Evolutionary conservation across 306 rosid species (phyloP), one percentile per base, ranked within the genome.

Genomic region (Ormosia emarginata): DNA sequence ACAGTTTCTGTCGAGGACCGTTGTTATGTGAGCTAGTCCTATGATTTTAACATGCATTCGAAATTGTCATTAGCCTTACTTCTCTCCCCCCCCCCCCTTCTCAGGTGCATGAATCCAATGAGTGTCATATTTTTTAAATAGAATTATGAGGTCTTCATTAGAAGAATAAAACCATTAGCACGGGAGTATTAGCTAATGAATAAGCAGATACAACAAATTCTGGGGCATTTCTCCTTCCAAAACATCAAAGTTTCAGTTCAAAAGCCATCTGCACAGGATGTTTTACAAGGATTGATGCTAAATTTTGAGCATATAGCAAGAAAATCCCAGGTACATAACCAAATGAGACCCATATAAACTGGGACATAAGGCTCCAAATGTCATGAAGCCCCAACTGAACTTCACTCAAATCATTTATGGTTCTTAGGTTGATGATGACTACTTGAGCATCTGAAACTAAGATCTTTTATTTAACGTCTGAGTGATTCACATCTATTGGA

Each of bases 371-470:
- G 41, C 52, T 47, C 34, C 13, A 50, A 77, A 65, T 37, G 40
- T 36, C 65, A 37, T 17, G 37, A 75, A 77, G 50, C 18, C 33
- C 40, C 63, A 62, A 77, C 34, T 46, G 52, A 65, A 44, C 81
- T 77, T 77, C 74, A 49, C 65, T n/a, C 15, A 8, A 64, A 49
- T 77, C 62, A 77, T 77, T 63, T 77, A 18, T 32, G 33, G 55
- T 78, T 65, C 71, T 52, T 39, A 37, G 66, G 41, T 43, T 69
- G 52, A 57, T 8, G 49, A 68, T 57, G 59, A 49, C 74, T 34
- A 65, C 24, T 24, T 66, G 57, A 3, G 34, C 1, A 41, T 41
- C 10, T 41, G n/a, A 52, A 3, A 66, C 0, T 6, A 15, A 18
- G 24, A 55, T 55, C 58, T n/a, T 73, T 37, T 24, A 53, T 78